Conservation (phyloP, 345 rosid species). For the Ailanthus altissimus region DNA sequence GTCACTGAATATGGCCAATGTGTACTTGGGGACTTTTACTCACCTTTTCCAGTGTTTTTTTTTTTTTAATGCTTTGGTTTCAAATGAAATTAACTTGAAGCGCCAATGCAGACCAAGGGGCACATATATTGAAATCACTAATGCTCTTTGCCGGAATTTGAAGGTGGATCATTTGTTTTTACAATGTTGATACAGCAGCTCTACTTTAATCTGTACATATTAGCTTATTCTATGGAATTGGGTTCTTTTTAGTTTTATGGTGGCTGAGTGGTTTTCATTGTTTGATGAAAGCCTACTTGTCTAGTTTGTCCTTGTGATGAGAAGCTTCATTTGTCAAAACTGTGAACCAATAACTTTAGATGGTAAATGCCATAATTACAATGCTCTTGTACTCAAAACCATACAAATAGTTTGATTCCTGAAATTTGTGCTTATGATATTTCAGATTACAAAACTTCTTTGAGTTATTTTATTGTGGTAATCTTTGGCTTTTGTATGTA, state of each 20-base stretch:
- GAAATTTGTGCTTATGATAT: background rate
- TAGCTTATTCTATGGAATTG: background rate
- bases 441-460: background rate
- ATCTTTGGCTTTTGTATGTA: background rate
- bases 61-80: background rate
- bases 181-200: background rate
- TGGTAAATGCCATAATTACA: background rate
- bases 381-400: background rate
- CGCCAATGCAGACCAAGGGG: background rate
- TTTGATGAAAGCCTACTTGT: background rate
- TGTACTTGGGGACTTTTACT: background rate
- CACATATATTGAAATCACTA: background rate
- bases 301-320: background rate
- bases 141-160: background rate
- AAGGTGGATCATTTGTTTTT: background rate
- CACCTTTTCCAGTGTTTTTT: too few relatives aligned
- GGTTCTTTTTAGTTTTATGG: background rate
- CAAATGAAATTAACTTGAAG: background rate
- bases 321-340: background rate
- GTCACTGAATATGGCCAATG: background rate
- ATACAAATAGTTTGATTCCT: background rate
- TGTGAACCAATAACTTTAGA: background rate
- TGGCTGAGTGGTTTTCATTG: background rate
- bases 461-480: background rate
- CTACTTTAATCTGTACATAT: background rate